Evolutionary conservation across 2,329 filamentous ascomycete species (phyloP), one percentile per base, ranked within the genome.

Genomic region (Colletotrichum musae): DNA sequence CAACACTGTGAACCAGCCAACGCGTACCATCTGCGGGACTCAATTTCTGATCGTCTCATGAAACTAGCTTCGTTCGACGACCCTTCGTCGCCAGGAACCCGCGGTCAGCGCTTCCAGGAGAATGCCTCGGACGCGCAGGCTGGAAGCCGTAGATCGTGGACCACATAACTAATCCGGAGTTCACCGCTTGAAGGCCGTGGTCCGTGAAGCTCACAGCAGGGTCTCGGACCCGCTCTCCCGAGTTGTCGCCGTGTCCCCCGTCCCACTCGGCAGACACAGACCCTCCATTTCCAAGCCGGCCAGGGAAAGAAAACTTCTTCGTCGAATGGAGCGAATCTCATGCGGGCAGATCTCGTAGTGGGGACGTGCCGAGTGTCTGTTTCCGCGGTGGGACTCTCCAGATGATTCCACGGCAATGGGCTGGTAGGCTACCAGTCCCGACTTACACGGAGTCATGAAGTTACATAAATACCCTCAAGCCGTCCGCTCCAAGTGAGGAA

Each of bases 351-450:
- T 69, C 62, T 56, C 9, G 62, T n/a, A 48, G 47, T 59, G 66
- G 61, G 53, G 61, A 15, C 32, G 2, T 54, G 54, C 53, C 41
- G 32, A 65, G 62, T n/a, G 32, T 45, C 43, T 50, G 39, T 45
- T 45, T 13, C 26, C 18, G 15, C 24, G 15, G 62, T 60, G 62
- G 66, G 62, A 66, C 61, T 65, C 66, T 66, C 66, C 66, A 69
- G 66, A 66, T 69, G 66, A 43, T 69, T 69, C 62, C 36, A 60
- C 36, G 59, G 48, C 51, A n/a, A 63, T 18, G 53, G 24, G 21
- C 2, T 32, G 16, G 59, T 64, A 53, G 59, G 53, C 66, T 60
- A 24, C 39, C 56, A 21, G 28, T 51, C 15, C 28, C 41, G 6
- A 69, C 56, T 57, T 60, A 66, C 36, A 69, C 62, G 41, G 60